Evolutionary conservation across 768 basidiomycete species (phyloP).

Genomic region (Xerocomus potaroensis): DNA sequence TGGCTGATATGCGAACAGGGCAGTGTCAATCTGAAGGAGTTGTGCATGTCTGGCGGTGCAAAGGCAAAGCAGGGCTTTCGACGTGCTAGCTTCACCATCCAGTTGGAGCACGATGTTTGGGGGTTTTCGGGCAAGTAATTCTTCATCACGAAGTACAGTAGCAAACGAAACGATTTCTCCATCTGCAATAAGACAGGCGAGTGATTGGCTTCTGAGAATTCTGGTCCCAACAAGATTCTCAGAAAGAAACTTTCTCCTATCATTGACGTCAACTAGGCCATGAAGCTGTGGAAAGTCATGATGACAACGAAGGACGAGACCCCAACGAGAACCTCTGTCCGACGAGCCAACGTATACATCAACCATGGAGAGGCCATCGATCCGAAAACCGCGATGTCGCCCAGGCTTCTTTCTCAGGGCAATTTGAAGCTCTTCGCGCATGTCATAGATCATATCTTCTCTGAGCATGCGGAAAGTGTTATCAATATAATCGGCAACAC

Average conservation of each 20-base stretch:
- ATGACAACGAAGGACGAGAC: slow-evolving; percentile 36
- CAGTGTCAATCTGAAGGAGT: slow-evolving; percentile 58
- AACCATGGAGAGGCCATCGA: slow-evolving; percentile 36
- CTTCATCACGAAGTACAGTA: slow-evolving; percentile 51
- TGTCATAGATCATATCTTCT: slow-evolving; percentile 61
- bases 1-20: slow-evolving; percentile 61
- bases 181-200: slow-evolving; percentile 51
- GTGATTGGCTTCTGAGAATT: slow-evolving; percentile 51
- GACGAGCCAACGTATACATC: slow-evolving; percentile 36
- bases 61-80: slow-evolving; percentile 39
- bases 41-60: slow-evolving; percentile 34
- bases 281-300: slow-evolving; percentile 37
- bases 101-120: slow-evolving; percentile 55
- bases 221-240: slow-evolving; percentile 33
- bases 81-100: slow-evolving; percentile 39
- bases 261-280: slow-evolving; percentile 23
- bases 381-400: slow-evolving; percentile 34
- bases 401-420: slow-evolving; percentile 40
- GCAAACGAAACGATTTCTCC: slow-evolving; percentile 49
- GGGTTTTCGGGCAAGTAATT: slow-evolving; percentile 41
- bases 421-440: slow-evolving; percentile 54
- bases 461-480: slow-evolving; percentile 63
- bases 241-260: slow-evolving; percentile 37
- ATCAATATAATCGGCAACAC: slow-evolving; percentile 51
- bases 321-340: slow-evolving; percentile 36